These are phyloP conservation scores for Pyracantha coccinea DNA, from an alignment of 331 rosid genomes.

Conservation along the genomic window DNA sequence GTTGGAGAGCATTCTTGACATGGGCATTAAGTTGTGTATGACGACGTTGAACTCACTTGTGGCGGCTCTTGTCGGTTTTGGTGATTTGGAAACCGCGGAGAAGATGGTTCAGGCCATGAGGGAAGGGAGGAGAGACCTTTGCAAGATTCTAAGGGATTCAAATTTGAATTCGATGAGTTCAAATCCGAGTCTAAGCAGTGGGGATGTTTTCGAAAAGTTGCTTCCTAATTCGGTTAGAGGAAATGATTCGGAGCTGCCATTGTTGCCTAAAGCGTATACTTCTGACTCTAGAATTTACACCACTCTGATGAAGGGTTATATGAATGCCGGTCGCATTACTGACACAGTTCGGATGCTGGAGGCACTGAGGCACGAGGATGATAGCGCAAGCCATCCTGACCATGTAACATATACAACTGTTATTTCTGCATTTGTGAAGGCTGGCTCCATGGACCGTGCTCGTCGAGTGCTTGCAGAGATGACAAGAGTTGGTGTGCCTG, in stretches of 20 bases:
- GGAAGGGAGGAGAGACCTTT: slow-evolving; percentile 73
- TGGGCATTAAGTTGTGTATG: slow-evolving; percentile 53
- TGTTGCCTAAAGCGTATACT: slow-evolving; percentile 53
- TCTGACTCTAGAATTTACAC: slow-evolving; percentile 81
- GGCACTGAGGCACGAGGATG: slow-evolving; percentile 76
- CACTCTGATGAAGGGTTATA: slow-evolving; percentile 90
- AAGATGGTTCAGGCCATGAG: slow-evolving; percentile 83
- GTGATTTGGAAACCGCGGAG: slow-evolving; percentile 75
- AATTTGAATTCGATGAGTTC: slow-evolving; percentile 14
- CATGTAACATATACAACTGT: slow-evolving; percentile 94
- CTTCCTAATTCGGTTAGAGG: slow-evolving; percentile 52
- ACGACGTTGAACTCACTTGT: slow-evolving; percentile 73
- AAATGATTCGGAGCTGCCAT: slow-evolving; percentile 37
- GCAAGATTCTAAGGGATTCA: slow-evolving; percentile 49
- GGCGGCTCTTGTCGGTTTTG: slow-evolving; percentile 78
- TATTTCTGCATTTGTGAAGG: slow-evolving; percentile 75
- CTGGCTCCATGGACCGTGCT: slow-evolving; percentile 81
- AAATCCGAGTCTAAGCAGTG: slow-evolving; percentile 12
- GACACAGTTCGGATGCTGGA: slow-evolving; percentile 82
- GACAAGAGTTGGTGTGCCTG: slow-evolving; percentile 67
- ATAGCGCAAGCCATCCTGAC: slow-evolving; percentile 73
- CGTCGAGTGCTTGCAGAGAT: slow-evolving; percentile 85
- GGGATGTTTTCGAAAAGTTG: slow-evolving; percentile 48
- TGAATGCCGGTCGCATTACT: slow-evolving; percentile 70
- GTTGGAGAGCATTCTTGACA: slow-evolving; percentile 62